Percentiles rank a stretch among this genome's conserved stretches.
Conservation (phyloP, 1,284 basidiomycete species). For the Pisolithus thermaeus region DNA sequence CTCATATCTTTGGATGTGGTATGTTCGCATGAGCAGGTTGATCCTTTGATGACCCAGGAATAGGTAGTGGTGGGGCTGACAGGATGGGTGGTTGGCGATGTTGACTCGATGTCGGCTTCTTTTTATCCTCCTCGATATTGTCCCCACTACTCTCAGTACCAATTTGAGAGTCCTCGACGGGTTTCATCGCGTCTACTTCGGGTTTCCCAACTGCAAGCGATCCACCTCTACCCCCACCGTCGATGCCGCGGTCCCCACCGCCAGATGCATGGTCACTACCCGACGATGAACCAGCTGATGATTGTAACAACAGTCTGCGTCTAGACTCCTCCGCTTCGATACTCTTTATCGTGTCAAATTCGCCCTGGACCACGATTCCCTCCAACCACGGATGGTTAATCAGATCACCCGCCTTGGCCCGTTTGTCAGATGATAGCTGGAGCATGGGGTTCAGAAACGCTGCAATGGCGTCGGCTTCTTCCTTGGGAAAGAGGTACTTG, state of each 20-base stretch:
- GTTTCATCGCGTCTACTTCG: slow-evolving; percentile 65
- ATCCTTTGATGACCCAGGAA: slow-evolving; percentile 4
- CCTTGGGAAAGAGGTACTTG: slow-evolving; percentile 90
- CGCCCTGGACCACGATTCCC: slow-evolving; percentile 80
- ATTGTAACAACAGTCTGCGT: slow-evolving; percentile 13
- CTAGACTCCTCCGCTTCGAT: slow-evolving; percentile 53
- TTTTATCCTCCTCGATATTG: slow-evolving; percentile 5
- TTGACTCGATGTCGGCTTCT: slow-evolving; percentile 3
- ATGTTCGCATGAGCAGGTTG: slow-evolving; percentile 15
- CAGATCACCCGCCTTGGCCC: slow-evolving; percentile 78
- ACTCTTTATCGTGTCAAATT: slow-evolving; percentile 69
- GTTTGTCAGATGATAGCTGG: slow-evolving; percentile 74
- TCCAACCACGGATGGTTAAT: slow-evolving; percentile 86
- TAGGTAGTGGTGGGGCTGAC: slow-evolving; percentile 22
- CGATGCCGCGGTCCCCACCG: background rate
- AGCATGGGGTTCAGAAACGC: slow-evolving; percentile 92
- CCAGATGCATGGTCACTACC: background rate
- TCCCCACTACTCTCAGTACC: slow-evolving; percentile 7
- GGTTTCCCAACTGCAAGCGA: slow-evolving; percentile 9
- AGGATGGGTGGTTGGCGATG: slow-evolving; percentile 26
- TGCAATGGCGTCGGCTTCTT: slow-evolving; percentile 78
- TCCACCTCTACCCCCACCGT: slow-evolving; percentile 1
- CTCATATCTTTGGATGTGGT: slow-evolving; percentile 5
- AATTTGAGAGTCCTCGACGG: slow-evolving; percentile 45
- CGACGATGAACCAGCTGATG: slow-evolving; percentile 1